phyloP scores from a whole-genome alignment of 805 yeast genomes.

The Wickerhamomyces strasburgensis region DNA sequence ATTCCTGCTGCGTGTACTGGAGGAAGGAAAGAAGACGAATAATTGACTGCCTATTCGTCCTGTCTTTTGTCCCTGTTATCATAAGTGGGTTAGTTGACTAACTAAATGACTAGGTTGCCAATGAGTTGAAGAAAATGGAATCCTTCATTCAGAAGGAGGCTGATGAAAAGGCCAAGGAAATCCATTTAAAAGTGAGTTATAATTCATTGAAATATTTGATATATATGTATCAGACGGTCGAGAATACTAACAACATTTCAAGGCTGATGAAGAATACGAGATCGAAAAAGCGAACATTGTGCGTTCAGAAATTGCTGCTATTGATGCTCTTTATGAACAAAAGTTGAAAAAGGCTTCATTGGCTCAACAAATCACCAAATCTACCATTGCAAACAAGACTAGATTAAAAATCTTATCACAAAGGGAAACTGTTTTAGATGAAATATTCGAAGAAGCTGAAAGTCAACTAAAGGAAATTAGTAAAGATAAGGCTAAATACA shows the following conservation, averaged over 20 bases:
- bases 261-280: slow-evolving; percentile 97
- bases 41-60: too few species aligned
- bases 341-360: slow-evolving; percentile 87
- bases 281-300: slow-evolving; percentile 95
- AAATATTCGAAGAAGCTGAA: slow-evolving; percentile 68
- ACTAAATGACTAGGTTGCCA: too few species aligned
- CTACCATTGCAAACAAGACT: slow-evolving; percentile 92
- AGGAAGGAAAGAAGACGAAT: too few species aligned
- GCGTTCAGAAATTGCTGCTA: slow-evolving; percentile 84
- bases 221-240: neutral
- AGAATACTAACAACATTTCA: slow-evolving; percentile 3
- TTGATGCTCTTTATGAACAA: slow-evolving; percentile 73
- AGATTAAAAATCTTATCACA: slow-evolving; percentile 86
- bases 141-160: slow-evolving; percentile 99
- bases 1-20: too few species aligned
- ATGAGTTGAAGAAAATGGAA: slow-evolving; percentile 96
- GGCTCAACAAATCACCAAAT: slow-evolving; percentile 92
- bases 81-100: too few species aligned
- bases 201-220: too few species aligned
- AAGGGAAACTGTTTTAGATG: slow-evolving; percentile 74
- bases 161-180: slow-evolving; percentile 96
- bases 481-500: slow-evolving; percentile 53
- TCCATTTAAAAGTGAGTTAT: slow-evolving; percentile 59
- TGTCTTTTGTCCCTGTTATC: too few species aligned
- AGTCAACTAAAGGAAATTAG: slow-evolving; percentile 54